These are phyloP conservation scores for Pyrenophora seminiperda DNA, from an alignment of 2,329 filamentous ascomycete genomes.

Conservation along the genomic window DNA sequence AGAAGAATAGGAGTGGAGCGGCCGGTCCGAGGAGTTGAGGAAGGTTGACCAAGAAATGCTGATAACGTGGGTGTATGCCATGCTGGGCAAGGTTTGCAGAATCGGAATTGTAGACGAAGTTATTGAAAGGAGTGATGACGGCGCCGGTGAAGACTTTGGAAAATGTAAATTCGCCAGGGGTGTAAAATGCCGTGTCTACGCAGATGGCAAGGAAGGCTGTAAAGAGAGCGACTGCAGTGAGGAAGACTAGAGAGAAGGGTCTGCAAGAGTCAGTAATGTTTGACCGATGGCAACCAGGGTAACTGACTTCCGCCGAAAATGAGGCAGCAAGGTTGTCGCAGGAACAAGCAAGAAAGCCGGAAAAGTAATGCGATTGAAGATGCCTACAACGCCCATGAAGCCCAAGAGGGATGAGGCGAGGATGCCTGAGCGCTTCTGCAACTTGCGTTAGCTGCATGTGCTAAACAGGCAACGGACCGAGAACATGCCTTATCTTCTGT, in stretches of 20 bases:
- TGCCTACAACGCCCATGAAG: constrained; percentile 79
- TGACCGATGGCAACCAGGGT: neutral
- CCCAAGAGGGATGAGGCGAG: constrained; percentile 79
- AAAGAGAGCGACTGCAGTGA: constrained; percentile 67
- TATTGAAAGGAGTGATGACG: constrained; percentile 59
- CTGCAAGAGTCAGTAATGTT: constrained; percentile 42
- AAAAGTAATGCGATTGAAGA: constrained; percentile 98
- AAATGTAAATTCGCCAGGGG: constrained; percentile 65
- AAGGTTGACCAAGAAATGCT: constrained; percentile 58
- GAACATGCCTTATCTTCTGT: constrained; percentile 72
- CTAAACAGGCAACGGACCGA: constrained; percentile 33
- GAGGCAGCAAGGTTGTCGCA: constrained; percentile 78
- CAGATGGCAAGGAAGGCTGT: constrained; percentile 76
- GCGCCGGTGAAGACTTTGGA: constrained; percentile 63
- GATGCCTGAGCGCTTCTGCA: constrained; percentile 73
- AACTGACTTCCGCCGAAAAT: constrained; percentile 79
- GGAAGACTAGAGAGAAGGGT: constrained; percentile 64
- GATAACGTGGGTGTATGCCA: constrained; percentile 59
- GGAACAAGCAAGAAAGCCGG: constrained; percentile 89
- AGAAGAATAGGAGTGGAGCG: constrained; percentile 54
- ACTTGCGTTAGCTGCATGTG: constrained; percentile 40
- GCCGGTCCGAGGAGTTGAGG: constrained; percentile 60
- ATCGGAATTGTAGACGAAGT: constrained; percentile 58
- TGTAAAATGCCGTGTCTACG: constrained; percentile 85
- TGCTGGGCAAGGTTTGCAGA: constrained; percentile 57